Base-by-base conservation (phyloP, 176 grass and related monocot genomes). In the Bolboschoenus planiculmis region DNA sequence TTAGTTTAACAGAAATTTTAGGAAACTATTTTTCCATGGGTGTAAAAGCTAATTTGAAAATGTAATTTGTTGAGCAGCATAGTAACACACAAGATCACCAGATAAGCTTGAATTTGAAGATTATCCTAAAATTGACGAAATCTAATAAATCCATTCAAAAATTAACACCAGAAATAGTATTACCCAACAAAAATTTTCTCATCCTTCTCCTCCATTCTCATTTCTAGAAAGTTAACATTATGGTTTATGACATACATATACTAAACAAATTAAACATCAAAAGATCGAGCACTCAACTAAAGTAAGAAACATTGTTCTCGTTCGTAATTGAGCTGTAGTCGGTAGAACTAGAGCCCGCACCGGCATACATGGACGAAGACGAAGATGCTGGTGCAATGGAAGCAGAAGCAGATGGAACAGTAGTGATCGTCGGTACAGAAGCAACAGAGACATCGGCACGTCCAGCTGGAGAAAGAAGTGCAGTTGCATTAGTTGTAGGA, bases 291-390 rank as follows among this genome's bases (percentile, higher is more conserved):
- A 34, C 64, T 97, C 78, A 93, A 71, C 91, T 86, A 80, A 97
- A 97, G 21, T 89, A 97, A 1, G 93, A 68, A 50, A 87, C 93
- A 61, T 97, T 82, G 60, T 82, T 97, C 78, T 97, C 93, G 34
- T 97, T 89, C 4, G 93, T 97, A 84, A 91, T 86, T 37, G 93
- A 97, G 83, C 93, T 97, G 59, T 97, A 97, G 34, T 97, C 93
- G 7, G 94, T 97, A 10, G 94, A 93, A 86, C 85, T 93, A 51
- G 94, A 97, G 34, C 86, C 89, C 5, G 87, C 84, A 50, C 71
- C 81, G 39, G 94, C 85, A 78, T 94, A 95, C 87, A 99, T 87
- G 9, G 84, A 87, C 6, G 96, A 87, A 9, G 92, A 89, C 0
- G 94, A 92, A 0, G 92, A 90, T 0, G 91, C 82, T 0, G 90